Base-by-base conservation (phyloP, 2,329 filamentous ascomycete species). In the Cladorrhinum sp. region DNA sequence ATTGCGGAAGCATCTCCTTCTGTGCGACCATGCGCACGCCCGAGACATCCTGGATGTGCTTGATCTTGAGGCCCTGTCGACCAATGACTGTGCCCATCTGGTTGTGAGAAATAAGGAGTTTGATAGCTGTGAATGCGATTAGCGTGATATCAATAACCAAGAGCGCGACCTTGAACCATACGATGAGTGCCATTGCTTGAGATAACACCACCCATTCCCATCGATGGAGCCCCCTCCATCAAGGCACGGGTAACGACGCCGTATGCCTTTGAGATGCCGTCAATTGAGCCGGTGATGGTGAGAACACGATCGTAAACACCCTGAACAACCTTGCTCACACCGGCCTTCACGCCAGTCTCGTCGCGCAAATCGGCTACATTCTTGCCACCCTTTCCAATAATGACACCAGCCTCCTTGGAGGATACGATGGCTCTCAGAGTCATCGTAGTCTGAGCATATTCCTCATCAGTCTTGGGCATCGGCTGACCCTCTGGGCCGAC, bases 81-180 rank as follows among this genome's bases (percentile, higher is more conserved):
- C 95, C 95, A 73, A 99, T 99, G 79, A 99, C 97, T 71, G 95
- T 99, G 64, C 95, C 95, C 95, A 99, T 99, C 79, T 99, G 95
- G 76, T 98, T 98, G 81, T 99, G 93, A 32, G 95, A 99, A 76
- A 99, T 98, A 74, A 99, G 88, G 29, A 99, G 88, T 73, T 96
- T 96, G 76, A 99, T 91, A 63, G 95, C 95, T 99, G 68, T 57
- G 45, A 18, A 18, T 38, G 25, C 24, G 12, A 20, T 74, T 66
- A 75, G 73, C 67, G 56, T 59, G 57, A 54, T 38, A 49, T 41
- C 36, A 58, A 18, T 25, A 38, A 27, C 2, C 50, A n/a, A 1
- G 12, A 45, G 20, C 32, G 7, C 13, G 10, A 24, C n/a, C 45
- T 27, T 52, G 16, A 25, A 50, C 83, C 91, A 78, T 88, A 99